Evolutionary conservation across 2,329 filamentous ascomycete species (phyloP).

Genomic region (Neofusicoccum parvum): DNA sequence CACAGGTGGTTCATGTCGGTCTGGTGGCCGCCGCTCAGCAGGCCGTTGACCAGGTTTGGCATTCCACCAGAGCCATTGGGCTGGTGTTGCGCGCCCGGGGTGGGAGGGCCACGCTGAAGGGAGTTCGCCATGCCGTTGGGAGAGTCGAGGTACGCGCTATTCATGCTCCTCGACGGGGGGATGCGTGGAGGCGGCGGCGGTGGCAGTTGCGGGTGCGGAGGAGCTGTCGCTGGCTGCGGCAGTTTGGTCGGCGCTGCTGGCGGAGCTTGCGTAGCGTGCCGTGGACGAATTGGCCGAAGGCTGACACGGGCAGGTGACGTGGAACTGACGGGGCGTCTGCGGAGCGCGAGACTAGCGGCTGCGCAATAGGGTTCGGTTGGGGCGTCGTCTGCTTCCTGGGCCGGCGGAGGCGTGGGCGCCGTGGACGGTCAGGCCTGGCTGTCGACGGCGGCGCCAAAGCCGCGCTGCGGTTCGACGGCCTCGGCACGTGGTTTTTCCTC

Average conservation of each 20-base stretch:
- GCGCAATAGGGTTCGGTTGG: not conserved
- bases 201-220: not conserved
- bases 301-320: not conserved
- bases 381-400: not conserved
- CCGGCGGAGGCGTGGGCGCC: not conserved
- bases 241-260: not conserved
- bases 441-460: not conserved
- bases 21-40: constrained; percentile 43
- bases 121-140: constrained; percentile 25
- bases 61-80: constrained; percentile 38
- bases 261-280: not conserved
- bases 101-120: constrained; percentile 38
- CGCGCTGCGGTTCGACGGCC: not conserved
- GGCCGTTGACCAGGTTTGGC: constrained; percentile 40
- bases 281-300: not conserved
- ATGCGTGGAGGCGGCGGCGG: not conserved
- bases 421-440: constrained; percentile 1
- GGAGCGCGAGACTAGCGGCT: not conserved
- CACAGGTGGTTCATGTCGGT: constrained; percentile 48
- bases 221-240: not conserved
- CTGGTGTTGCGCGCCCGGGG: constrained; percentile 30
- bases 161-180: constrained; percentile 5
- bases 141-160: constrained; percentile 25
- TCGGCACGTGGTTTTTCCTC: constrained; percentile 6
- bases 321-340: no score